Base-by-base conservation (phyloP, 805 yeast genomes). In the Wickerhamomyces canadensis region DNA sequence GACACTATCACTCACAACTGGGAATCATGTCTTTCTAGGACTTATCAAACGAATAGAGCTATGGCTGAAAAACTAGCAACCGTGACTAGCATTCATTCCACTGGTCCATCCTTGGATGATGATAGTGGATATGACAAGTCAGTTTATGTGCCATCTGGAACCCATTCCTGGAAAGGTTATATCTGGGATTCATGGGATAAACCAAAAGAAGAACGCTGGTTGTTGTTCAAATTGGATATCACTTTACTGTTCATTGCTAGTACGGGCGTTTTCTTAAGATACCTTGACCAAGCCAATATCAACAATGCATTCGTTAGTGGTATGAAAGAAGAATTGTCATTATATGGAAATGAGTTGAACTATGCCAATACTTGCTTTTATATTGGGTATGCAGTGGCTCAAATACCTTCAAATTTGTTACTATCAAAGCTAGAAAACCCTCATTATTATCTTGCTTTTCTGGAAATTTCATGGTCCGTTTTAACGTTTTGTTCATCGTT, bases 241-340 rank as follows among this genome's bases (percentile, higher is more conserved):
- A 13, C 31, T 2, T 15, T 41, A 8, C 17, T 41, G 37, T 41
- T 37, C 15, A 32, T 41, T 24, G 38, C 34, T 21, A 19, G 36
- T 15, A 14, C 34, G 2, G 34, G 37, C 19, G 36, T 33, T 5
- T 39, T 38, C 34, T 14, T 35, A 10, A 76, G 75, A 50, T 70
- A 28, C 43, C 52, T 76, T 34, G 82, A 77, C 45, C 71, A 65
- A 42, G 56, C 73, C 25, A 76, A 77, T 52, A 51, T 76, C 34
- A 64, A 65, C 40, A 71, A 75, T 45, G 81, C 81, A 2, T 77
- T 73, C 44, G 72, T 70, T 27, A 62, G 71, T 25, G 76, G 79
- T 6, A 61, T 77, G 67, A 54, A 65, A 41, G 72, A 67, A 45
- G 72, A 60, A 21, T 60, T 76, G 26, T 62, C 62, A 4, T 64